Base-by-base conservation (phyloP, 768 basidiomycete genomes). In the Tulasnella sp. region DNA sequence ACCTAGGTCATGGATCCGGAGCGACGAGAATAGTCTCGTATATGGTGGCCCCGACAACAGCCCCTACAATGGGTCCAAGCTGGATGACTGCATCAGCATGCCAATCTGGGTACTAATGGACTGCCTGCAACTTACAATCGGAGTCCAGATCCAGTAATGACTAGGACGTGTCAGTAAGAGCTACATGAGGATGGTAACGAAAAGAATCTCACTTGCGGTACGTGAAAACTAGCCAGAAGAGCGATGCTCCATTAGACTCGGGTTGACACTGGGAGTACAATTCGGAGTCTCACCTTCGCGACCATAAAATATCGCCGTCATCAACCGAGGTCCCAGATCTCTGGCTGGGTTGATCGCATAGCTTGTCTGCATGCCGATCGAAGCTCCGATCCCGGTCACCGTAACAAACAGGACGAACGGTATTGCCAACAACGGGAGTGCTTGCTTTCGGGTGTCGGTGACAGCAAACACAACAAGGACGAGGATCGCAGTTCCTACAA, bases 71-170 rank as follows among this genome's bases (percentile, higher is more conserved):
- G 11, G 52, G 52, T 29, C 22, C 52, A 12, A 59, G 26, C 52
- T 59, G 52, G 5, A 59, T 5, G 26, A 47, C 52, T 22, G 52
- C 26, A 8, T 59, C 19, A 59, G 52, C 22, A 59, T 59, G 22
- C 22, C 22, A 40, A 26, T 1, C 6, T 52, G 26, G 11, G 11
- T 5, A 14, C 0, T 5, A 22, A 26, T 59, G 26, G 26, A 29
- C 26, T 14, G 26, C 26, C 3, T 12, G 12, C 22, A 26, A 37
- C 71, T 44, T 67, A 73, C 72, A 26, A 76, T 76, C 1, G 88
- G 86, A 75, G 86, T 86, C 89, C 90, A 91, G 40, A 91, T 74
- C 89, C 89, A 91, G 76, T 90, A 91, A 72, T 90, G 89, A 75
- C 82, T 85, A 75, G n/a, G 40, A 47, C 32, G 35, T 37, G 39